These are phyloP conservation scores for Musa itinerans DNA, from an alignment of 176 grass and related monocot species.

Conservation along the genomic window DNA sequence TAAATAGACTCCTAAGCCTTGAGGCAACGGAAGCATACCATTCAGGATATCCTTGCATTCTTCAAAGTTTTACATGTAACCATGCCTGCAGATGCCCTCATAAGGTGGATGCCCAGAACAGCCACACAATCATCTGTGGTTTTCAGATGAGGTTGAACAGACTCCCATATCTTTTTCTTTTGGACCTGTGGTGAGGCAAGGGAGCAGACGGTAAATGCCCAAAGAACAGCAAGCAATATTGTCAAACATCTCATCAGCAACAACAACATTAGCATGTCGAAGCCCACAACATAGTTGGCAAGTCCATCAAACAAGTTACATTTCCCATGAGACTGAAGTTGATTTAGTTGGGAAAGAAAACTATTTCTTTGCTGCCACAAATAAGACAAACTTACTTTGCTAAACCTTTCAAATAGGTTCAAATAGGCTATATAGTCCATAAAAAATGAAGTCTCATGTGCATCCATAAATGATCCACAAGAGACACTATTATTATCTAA, in stretches of 20 bases:
- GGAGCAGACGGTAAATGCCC: neutral
- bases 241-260: neutral
- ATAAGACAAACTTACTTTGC: neutral
- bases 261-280: neutral
- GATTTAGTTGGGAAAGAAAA: neutral
- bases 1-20: neutral
- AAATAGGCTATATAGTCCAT: too few relatives aligned
- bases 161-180: slow-evolving; percentile 97
- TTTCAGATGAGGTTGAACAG: slow-evolving; percentile 78
- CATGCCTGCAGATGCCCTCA: slow-evolving; percentile 57
- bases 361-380: neutral
- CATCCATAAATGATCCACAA: too few relatives aligned
- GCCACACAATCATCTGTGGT: slow-evolving; percentile 51
- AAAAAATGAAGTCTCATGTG: too few relatives aligned
- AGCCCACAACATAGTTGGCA: too few relatives aligned
- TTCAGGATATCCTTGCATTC: slow-evolving; percentile 81
- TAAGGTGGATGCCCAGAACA: slow-evolving; percentile 46
- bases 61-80: slow-evolving; percentile 65
- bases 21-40: neutral
- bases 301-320: too few relatives aligned
- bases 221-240: neutral
- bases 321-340: neutral
- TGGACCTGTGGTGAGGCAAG: slow-evolving; percentile 48
- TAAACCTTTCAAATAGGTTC: too few relatives aligned
- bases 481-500: too few relatives aligned